Conservation (phyloP, 73 alveolate genomes). For the Halteria grandinella region DNA sequence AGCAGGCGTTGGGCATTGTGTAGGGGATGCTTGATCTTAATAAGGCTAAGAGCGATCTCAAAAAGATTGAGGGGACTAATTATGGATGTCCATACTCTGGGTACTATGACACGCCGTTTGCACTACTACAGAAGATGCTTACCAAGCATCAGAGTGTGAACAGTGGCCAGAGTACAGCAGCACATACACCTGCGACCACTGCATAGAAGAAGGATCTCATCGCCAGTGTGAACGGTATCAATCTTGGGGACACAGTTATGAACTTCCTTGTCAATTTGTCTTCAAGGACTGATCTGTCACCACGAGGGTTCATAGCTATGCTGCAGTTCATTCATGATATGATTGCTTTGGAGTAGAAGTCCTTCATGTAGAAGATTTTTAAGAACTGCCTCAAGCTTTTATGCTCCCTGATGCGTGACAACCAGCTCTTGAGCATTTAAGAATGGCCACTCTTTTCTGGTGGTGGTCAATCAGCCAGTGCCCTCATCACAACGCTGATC, state of each 20-base stretch:
- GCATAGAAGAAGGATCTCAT: slow-evolving; percentile 70
- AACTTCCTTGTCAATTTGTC: slow-evolving; percentile 78
- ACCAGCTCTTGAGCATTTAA: slow-evolving; percentile 82
- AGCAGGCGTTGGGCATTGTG: slow-evolving; percentile 49
- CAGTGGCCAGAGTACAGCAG: slow-evolving; percentile 44
- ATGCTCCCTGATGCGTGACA: slow-evolving; percentile 86
- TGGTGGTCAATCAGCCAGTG: slow-evolving; percentile 92
- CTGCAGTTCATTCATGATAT: slow-evolving; percentile 89
- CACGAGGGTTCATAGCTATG: slow-evolving; percentile 91
- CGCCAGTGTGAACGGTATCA: slow-evolving; percentile 66
- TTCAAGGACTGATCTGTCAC: slow-evolving; percentile 92
- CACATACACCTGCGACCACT: slow-evolving; percentile 13
- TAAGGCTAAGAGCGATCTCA: slow-evolving; percentile 80
- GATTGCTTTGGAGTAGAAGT: slow-evolving; percentile 83
- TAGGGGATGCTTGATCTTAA: slow-evolving; percentile 59
- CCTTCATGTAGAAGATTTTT: slow-evolving; percentile 84
- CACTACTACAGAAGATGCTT: slow-evolving; percentile 74
- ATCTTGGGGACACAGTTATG: slow-evolving; percentile 84
- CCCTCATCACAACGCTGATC: slow-evolving; percentile 75
- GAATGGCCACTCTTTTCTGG: slow-evolving; percentile 97
- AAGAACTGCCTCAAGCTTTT: slow-evolving; percentile 83
- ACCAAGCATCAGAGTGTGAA: slow-evolving; percentile 64
- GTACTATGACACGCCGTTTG: slow-evolving; percentile 86
- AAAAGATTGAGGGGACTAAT: slow-evolving; percentile 95
- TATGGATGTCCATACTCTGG: slow-evolving; percentile 93